Base-by-base conservation (phyloP, 2,329 filamentous ascomycete species). In the Colletotrichum sp. region DNA sequence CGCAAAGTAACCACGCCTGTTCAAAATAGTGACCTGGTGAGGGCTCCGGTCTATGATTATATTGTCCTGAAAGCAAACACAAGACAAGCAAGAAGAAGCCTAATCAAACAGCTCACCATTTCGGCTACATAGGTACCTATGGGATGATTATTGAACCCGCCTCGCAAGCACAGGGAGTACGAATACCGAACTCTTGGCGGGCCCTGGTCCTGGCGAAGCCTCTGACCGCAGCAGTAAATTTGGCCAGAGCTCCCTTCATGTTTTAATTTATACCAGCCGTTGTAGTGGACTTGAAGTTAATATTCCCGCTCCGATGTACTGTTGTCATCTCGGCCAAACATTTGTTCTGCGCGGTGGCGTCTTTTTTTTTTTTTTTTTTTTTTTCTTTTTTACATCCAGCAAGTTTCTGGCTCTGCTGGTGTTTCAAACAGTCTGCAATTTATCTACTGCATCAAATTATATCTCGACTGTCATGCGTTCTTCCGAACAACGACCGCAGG, bases 101-200 rank as follows among this genome's bases (percentile, higher is more conserved):
- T n/a, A n/a, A 1, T n/a, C 39, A 1, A n/a, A 0, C 16, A 10
- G 18, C 1, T n/a, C 39, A 49, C 18, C 0, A 49, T n/a, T n/a
- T n/a, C 6, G 39, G 9, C 16, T 2, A 49, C 18, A 49, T n/a
- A 49, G 5, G 34, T 39, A 39, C 34, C 34, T 39, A 16, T 39
- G 39, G 6, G 3, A 1, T 49, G 0, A 10, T 12, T 0, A 9
- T 12, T n/a, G 18, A n/a, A 49, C 5, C 39, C 39, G 39, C 39
- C 5, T 44, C 16, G 36, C 36, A 44, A 44, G 36, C 36, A 44
- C 36, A 44, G 16, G 36, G 16, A 39, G 16, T 39, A 18, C 36
- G 36, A 44, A 44, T 18, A 18, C 36, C 36, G 8, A 0, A 44
- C 36, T 44, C 36, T n/a, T 18, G 16, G 36, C 36, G 5, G 36